Base-by-base conservation (phyloP, 495 filamentous ascomycete species). In the Aspergillus bertholletiae region DNA sequence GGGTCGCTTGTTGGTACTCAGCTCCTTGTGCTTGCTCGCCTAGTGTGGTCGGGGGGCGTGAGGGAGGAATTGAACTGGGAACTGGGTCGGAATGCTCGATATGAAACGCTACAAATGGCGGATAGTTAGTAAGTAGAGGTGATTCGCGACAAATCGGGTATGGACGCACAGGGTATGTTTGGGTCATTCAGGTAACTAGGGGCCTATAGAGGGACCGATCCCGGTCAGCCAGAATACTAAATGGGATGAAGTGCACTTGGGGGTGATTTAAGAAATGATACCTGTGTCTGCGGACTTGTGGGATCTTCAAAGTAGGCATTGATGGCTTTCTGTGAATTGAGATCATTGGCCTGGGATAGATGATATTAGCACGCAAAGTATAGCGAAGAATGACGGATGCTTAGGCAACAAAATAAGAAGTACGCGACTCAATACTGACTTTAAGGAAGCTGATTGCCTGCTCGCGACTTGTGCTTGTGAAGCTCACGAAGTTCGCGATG, bases 11-110 rank as follows among this genome's bases (percentile, higher is more conserved):
- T n/a, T 57, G 58, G 15, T 46, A 56, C 7, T 50, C 46, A 12
- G 59, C 35, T 12, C 48, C 44, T 37, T 61, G 46, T 5, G 57
- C 54, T 30, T 60, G 56, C 39, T 76, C 70, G 24, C 83, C 85
- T 5, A 81, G 72, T 65, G 85, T 70, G 7, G 88, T 90, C 1
- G 88, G 86, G 44, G 88, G 88, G 47, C 88, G 83, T 11, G 88
- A 85, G 0, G 84, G 84, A 44, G 84, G 80, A 17, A 46, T 17
- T n/a, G 79, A 76, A 21, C 73, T 61, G 26, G 74, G 64, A 5
- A 68, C 64, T 47, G 74, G 67, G 53, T 87, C 82, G 51, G 80
- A 66, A 24, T 76, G 71, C 54, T 84, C 76, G 50, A 83, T 82
- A 41, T 78, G 73, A 60, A 85, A 85, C 18, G 78, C 83, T 87